phyloP scores from a whole-genome alignment of 2,329 filamentous ascomycete genomes.

The Fusarium sp. region DNA sequence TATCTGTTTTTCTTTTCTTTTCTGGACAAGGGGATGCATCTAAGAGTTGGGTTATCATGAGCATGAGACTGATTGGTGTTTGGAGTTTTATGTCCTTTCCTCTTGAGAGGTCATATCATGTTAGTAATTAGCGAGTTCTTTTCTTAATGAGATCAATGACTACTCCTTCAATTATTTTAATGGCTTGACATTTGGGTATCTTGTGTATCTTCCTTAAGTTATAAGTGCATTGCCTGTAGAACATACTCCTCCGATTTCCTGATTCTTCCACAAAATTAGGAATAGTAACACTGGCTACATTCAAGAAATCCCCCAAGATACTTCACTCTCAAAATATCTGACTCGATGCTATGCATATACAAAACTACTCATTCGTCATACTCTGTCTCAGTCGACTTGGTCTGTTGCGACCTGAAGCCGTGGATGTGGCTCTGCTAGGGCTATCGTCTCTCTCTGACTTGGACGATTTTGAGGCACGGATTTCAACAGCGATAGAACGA shows the following conservation, averaged over 20 bases:
- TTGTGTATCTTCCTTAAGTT: background rate
- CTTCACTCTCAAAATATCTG: background rate
- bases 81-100: conserved; percentile 23
- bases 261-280: background rate
- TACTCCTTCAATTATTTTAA: conserved; percentile 1
- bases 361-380: conserved; percentile 10
- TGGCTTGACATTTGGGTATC: background rate
- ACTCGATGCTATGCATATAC: background rate
- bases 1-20: background rate
- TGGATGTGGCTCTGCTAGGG: conserved; percentile 8
- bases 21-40: conserved; percentile 17
- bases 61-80: conserved; percentile 42
- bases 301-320: background rate
- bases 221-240: background rate
- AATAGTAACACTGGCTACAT: background rate
- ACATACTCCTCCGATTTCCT: background rate
- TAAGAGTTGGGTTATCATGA: conserved; percentile 30
- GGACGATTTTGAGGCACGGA: conserved; percentile 26
- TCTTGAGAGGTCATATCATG: conserved; percentile 16
- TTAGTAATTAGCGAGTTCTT: conserved; percentile 19
- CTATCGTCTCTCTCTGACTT: conserved; percentile 4
- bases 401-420: conserved; percentile 6
- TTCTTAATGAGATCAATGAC: conserved; percentile 34
- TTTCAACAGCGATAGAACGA: conserved; percentile 21
- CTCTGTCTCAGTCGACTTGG: conserved; percentile 35